phyloP scores from a whole-genome alignment of 2,329 filamentous ascomycete species.

The Ophiostoma himal-ulmi region DNA sequence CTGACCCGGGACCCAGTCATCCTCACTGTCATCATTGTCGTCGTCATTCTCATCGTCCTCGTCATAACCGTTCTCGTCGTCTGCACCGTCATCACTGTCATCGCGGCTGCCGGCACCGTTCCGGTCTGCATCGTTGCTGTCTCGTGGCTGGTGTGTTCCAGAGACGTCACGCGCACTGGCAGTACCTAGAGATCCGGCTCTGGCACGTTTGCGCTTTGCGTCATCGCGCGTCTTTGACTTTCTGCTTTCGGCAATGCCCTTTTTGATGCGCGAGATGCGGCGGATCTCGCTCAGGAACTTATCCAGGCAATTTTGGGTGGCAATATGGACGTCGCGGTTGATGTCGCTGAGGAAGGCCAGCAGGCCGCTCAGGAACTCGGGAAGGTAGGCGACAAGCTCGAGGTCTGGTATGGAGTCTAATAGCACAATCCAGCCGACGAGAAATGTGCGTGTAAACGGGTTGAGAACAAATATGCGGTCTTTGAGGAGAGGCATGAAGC shows the following conservation, averaged over 20 bases:
- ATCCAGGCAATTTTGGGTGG: conserved; percentile 82
- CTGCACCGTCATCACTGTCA: conserved; percentile 91
- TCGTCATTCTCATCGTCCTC: conserved; percentile 54
- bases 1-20: conserved; percentile 95
- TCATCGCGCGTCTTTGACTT: conserved; percentile 55
- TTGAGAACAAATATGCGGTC: conserved; percentile 93
- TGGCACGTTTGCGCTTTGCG: conserved; percentile 56
- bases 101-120: conserved; percentile 60
- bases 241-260: conserved; percentile 80
- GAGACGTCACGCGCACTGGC: conserved; percentile 55
- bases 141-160: neutral
- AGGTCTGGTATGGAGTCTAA: conserved; percentile 95
- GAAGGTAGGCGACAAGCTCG: conserved; percentile 86
- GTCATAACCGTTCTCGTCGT: conserved; percentile 54
- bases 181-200: conserved; percentile 61
- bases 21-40: conserved; percentile 62
- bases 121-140: conserved; percentile 45
- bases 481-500: conserved; percentile 88
- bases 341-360: conserved; percentile 88
- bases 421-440: conserved; percentile 92
- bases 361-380: conserved; percentile 82
- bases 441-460: conserved; percentile 87
- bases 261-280: conserved; percentile 86
- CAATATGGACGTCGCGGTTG: conserved; percentile 89
- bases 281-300: conserved; percentile 91